Base-by-base conservation (phyloP, 257 asterid genomes). In the Cynanchum wilfordii region DNA sequence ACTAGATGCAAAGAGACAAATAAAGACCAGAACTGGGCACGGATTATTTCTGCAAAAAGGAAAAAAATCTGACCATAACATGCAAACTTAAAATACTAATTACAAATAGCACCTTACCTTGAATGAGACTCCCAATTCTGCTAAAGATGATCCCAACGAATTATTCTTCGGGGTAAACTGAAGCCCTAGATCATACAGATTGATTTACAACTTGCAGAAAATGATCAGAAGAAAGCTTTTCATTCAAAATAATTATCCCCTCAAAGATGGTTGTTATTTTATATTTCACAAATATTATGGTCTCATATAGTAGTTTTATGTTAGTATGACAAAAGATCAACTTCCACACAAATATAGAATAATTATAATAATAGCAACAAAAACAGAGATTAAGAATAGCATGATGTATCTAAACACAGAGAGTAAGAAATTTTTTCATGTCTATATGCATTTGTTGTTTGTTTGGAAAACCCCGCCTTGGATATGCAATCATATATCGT, bases 101-200 rank as follows among this genome's bases (percentile, higher is more conserved):
- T 65, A 79, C 69, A 66, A 66, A 71, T 22, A 62, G 70, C 52
- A 69, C 75, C 49, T 66, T 82, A 87, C 99, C 88, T 79, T 79
- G 62, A 89, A 75, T 19, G 99, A 88, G 83, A 81, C 85, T 42
- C 89, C 82, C 87, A 91, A 82, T 83, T 89, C 95, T 72, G 81
- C 74, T 79, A 89, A 80, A 19, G 98, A 86, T 62, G 91, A 77
- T 75, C 66, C 70, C 81, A 62, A 70, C 64, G 97, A 80, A 73
- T 78, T 80, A 60, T 78, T 84, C 80, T 77, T 72, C 12, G 86
- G 74, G 51, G 70, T 73, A 75, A 85, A 75, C 54, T 72, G 85
- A 59, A 83, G 83, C 89, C 89, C 99, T 94, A 87, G 75, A 79
- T 59, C 55, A 82, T 76, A 66, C 64, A 62, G 67, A 71, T 58